Evolutionary conservation across 805 yeast species (phyloP), one percentile per base, ranked within the genome.

Genomic region (Wickerhamiella spandovensis): DNA sequence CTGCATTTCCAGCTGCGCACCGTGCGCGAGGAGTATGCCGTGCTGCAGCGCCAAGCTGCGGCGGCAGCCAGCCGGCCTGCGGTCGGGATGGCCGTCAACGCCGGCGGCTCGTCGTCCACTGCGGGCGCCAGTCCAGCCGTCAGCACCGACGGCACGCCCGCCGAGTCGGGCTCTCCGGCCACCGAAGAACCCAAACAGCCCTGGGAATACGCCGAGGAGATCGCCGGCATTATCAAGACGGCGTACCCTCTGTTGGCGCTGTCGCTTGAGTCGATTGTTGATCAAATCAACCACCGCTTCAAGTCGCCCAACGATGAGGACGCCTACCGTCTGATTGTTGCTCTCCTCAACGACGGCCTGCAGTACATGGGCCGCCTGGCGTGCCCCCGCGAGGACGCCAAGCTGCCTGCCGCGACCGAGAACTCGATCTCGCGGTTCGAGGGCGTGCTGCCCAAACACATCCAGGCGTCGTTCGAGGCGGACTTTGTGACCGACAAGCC

Each of bases 301-400:
- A 92, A 90, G 67, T 82, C 95, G 37, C 83, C 84, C 44, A 85
- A 92, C 1, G 98, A 92, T 64, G 98, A 90, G 61, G 98, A 92
- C 66, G 90, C 96, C 1, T 94, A 92, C 66, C 73, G 99, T 56
- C 72, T 92, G 50, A 89, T 95, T 47, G 87, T 88, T 54, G 98
- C 97, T 0, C 68, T 92, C 51, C 74, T 92, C 54, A 87, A 87
- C 61, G 99, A 92, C 67, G 97, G 95, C 44, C 82, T 92, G 23
- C 95, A 85, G 61, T 87, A 84, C 61, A 78, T 84, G 65, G 88
- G 88, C 61, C 77, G 97, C 32, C 72, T 88, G 49, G 84, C 89
- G 10, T 81, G 81, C 60, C 95, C 96, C 17, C 77, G 87, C 55
- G 94, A 82, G 54, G 95, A 87, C 63, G 88, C 94, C 30, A 79